A percentile compares a stretch with the other conserved stretches of the same genome.
phyloP scores from a whole-genome alignment of 495 filamentous ascomycete genomes.

The Aspergillus incahuasiensis region DNA sequence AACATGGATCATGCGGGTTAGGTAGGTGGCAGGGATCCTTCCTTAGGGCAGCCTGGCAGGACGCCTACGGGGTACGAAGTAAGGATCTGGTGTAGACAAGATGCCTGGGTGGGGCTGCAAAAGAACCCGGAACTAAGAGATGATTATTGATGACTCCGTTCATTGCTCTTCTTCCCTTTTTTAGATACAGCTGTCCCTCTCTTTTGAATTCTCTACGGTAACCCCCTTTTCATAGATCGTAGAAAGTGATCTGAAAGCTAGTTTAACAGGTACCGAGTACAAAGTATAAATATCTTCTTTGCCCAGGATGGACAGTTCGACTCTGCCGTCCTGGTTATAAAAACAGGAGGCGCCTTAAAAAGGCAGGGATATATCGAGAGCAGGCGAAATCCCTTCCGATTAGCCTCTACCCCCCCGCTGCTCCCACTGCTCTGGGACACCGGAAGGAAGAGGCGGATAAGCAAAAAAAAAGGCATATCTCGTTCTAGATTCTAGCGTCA shows the following conservation, averaged over 20 bases:
- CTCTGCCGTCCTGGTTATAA: no score
- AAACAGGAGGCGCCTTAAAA: not conserved
- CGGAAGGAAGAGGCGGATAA: conserved; percentile 13
- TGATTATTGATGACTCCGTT: not conserved
- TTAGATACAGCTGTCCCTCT: not conserved
- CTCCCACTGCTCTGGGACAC: conserved; percentile 28
- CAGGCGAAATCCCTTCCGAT: conserved; percentile 18
- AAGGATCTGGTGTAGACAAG: not conserved
- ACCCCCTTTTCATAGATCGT: not conserved
- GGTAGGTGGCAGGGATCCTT: not conserved
- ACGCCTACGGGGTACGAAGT: not conserved
- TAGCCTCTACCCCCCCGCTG: conserved; percentile 25
- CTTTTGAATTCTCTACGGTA: not conserved
- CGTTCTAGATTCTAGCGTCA: conserved; percentile 23
- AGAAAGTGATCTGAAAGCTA: not conserved
- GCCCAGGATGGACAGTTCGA: not conserved
- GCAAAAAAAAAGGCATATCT: conserved; percentile 16
- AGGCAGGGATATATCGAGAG: conserved; percentile 11
- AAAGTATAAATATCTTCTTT: not conserved
- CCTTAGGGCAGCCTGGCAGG: not conserved
- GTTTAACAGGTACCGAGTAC: not conserved
- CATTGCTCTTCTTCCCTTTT: not conserved
- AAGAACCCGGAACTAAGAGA: not conserved
- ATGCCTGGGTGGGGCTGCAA: conserved; percentile 1
- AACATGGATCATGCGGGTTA: conserved; percentile 9